Evolutionary conservation across 768 basidiomycete species (phyloP), one percentile per base, ranked within the genome.

Genomic region (Kwoniella dejecticola): DNA sequence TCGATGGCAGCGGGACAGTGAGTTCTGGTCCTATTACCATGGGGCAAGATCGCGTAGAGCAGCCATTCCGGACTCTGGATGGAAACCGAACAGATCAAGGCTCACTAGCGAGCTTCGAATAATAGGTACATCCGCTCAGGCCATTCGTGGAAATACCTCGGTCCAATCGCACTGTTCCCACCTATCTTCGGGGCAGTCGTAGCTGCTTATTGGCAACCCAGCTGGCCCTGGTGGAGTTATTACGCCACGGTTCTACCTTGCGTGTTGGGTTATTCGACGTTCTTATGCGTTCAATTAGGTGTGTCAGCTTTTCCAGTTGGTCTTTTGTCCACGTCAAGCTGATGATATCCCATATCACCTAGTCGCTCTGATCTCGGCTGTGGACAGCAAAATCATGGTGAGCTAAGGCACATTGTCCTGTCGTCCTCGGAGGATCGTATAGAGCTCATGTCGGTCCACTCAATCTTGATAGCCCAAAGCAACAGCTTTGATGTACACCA

Each of bases 301-400:
- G 33, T 60, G 72, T 58, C 24, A 21, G n/a, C n/a, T n/a, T n/a
- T n/a, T n/a, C n/a, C n/a, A n/a, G n/a, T n/a, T n/a, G n/a, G n/a
- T n/a, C n/a, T n/a, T n/a, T n/a, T n/a, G n/a, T n/a, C n/a, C n/a
- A n/a, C n/a, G 3, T 26, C 21, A 45, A 11, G 46, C 21, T 27
- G 44, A 45, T 23, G 11, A 24, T n/a, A 45, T 19, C 23, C 12
- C 19, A 29, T 15, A 26, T 30, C 8, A 38, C 1, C 36, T n/a
- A 74, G 77, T 79, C 36, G 75, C 74, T 3, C 56, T 79, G 13
- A 72, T 79, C 24, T 68, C 74, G 2, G 55, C 68, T 21, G 70
- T 75, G 10, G 74, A 77, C 54, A 69, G 69, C 31, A 71, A 67
- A 46, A 66, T 59, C 33, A 79, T 79, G 77, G 73, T 72, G 53